phyloP scores from a whole-genome alignment of 208 protist species.

The Trypanosoma lewisi region DNA sequence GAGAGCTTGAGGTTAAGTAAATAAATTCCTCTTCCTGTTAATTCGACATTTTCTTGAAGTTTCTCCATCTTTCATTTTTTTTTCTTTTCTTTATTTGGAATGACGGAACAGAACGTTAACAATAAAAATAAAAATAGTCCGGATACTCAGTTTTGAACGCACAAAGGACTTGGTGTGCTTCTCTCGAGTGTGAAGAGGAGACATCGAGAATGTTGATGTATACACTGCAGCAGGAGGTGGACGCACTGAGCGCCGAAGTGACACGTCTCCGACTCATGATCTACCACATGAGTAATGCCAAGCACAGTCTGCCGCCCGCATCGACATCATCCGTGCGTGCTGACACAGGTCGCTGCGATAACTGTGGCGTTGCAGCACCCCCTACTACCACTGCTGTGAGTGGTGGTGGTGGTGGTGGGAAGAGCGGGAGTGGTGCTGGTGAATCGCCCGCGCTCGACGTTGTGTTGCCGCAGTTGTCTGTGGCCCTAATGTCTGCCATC shows the following conservation, averaged over 20 bases:
- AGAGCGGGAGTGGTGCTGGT: neutral
- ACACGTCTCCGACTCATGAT: constrained; percentile 86
- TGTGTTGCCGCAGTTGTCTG: neutral
- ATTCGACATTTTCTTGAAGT: no score
- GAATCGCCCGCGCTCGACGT: neutral
- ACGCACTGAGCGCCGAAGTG: constrained; percentile 77
- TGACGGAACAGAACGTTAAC: neutral
- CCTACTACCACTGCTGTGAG: neutral
- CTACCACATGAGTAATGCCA: constrained; percentile 60
- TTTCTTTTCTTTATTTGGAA: neutral
- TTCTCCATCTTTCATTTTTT: no score
- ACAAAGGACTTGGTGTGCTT: no score
- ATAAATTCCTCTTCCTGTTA: no score
- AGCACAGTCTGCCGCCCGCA: constrained; percentile 23
- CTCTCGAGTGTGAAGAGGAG: neutral
- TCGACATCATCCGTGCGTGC: neutral
- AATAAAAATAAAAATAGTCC: neutral
- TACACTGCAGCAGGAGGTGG: constrained; percentile 79
- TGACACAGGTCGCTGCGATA: neutral
- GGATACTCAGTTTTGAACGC: no score
- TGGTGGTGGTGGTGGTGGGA: neutral
- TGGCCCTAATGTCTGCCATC: constrained; percentile 1
- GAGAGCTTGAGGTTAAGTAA: neutral
- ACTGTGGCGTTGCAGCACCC: no score
- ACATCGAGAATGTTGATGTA: constrained; percentile 66